Base-by-base conservation (phyloP, 768 basidiomycete genomes). In the Epithele typhae region DNA sequence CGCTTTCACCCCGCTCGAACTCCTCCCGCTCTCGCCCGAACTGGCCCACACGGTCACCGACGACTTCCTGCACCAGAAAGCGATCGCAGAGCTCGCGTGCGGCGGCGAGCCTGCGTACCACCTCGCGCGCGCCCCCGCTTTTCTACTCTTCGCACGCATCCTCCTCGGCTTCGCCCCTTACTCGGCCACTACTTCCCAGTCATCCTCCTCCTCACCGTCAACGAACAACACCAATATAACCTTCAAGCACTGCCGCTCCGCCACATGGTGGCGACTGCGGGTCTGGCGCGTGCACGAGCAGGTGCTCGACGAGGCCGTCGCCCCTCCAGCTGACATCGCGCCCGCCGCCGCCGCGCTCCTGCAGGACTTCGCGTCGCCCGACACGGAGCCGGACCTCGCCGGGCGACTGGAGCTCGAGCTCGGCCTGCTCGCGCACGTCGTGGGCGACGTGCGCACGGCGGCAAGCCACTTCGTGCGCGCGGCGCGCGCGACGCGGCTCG, bases 101-200 rank as follows among this genome's bases (percentile, higher is more conserved):
- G 80, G 81, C 4, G 96, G 96, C 3, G 96, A 98, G 68, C 96
- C 96, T 8, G 92, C 90, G 0, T 99, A 98, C 67, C 96, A 98
- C 64, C 87, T 98, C 37, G 76, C 83, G 7, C 74, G 74, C 56
- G 68, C 65, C 30, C 76, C 92, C 5, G 64, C 77, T 18, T 82
- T 95, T 58, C 75, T 98, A 40, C 77, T 82, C 24, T 68, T 94
- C 45, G 79, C 94, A 0, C 78, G 86, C 57, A 68, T 89, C 21
- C 70, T 96, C 38, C 67, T 95, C 51, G 68, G 68, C 15, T 63
- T 68, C 9, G 73, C 76, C 2, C n/a, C n/a, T n/a, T n/a, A n/a
- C n/a, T n/a, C n/a, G n/a, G n/a, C n/a, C n/a, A n/a, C n/a, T n/a
- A n/a, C n/a, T n/a, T n/a, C n/a, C n/a, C n/a, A n/a, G n/a, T n/a